Base-by-base conservation (phyloP, 164 flowering plant species). In the Vitis rotundifolia region DNA sequence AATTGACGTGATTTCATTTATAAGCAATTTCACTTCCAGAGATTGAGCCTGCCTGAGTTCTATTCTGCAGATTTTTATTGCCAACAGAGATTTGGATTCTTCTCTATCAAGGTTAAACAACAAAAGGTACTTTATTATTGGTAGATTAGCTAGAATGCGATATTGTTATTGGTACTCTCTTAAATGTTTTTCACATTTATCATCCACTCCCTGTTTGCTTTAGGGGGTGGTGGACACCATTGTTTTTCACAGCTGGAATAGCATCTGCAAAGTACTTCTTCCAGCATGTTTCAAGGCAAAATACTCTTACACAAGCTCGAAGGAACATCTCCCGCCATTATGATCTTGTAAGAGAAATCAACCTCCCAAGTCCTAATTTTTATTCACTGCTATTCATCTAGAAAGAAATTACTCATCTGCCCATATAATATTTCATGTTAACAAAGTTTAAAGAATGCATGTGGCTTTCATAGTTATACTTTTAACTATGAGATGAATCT, bases 161-260 rank as follows among this genome's bases (percentile, higher is more conserved):
- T 37, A 28, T 60, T 9, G 47, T 5, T 28, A 49, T 53, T 44
- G 4, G 10, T 51, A 22, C 2, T 10, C 7, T 60, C 37, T 11
- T 22, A 19, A 55, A 13, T 4, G 0, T 26, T 51, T 19, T 1
- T 26, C 52, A 26, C 11, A 49, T 19, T 51, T 29, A 26, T 47
- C 22, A 66, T 53, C 49, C 8, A 16, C 14, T 8, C 22, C 54
- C 54, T 53, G 22, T 44, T 64, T 28, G 62, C n/a, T 81, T 28
- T 72, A 92, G 99, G 87, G 98, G 99, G 49, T 95, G 97, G 97
- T 95, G 99, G 98, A 93, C 96, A 22, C 97, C 97, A n/a, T 11
- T 86, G 76, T 71, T 90, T 70, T 64, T 87, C 57, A 90, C 98
- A 18, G 93, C 99, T 62, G 85, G 86, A 68, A 63, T 93, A 55